Conservation (phyloP, 495 filamentous ascomycete genomes). For the Choiromyces venosus region DNA sequence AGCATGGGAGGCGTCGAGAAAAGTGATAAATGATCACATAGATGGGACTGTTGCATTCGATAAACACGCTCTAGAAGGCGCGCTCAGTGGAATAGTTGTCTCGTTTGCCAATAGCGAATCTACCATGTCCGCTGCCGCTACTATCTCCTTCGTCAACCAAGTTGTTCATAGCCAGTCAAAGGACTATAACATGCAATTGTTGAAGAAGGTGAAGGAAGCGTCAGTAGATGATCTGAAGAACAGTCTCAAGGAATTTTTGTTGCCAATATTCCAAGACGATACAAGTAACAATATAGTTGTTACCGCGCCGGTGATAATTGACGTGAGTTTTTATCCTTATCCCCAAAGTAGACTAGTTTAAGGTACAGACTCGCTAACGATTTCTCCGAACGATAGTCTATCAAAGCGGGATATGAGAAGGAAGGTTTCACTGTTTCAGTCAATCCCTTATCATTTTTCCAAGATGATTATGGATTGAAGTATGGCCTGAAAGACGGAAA, state of each 20-base stretch:
- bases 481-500: constrained; percentile 62
- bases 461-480: constrained; percentile 86
- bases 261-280: constrained; percentile 70
- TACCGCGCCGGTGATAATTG: constrained; percentile 76
- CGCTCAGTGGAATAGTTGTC: constrained; percentile 80
- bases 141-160: constrained; percentile 71
- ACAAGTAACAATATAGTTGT: constrained; percentile 79
- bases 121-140: constrained; percentile 72
- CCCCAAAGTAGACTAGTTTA: neutral
- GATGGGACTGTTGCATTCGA: constrained; percentile 62
- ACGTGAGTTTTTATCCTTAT: constrained; percentile 54
- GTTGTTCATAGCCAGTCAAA: constrained; percentile 71
- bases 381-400: constrained; percentile 45
- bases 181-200: constrained; percentile 69
- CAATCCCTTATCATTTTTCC: constrained; percentile 69
- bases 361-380: constrained; percentile 2
- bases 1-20: constrained; percentile 70
- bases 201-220: constrained; percentile 70
- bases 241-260: constrained; percentile 66
- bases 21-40: constrained; percentile 66
- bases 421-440: constrained; percentile 74
- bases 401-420: constrained; percentile 63
- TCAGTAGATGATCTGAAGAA: constrained; percentile 68
- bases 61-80: constrained; percentile 76
- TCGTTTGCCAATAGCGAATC: constrained; percentile 78